Evolutionary conservation across 2,329 filamentous ascomycete species (phyloP).

Genomic region (Fonsecaea nubica): DNA sequence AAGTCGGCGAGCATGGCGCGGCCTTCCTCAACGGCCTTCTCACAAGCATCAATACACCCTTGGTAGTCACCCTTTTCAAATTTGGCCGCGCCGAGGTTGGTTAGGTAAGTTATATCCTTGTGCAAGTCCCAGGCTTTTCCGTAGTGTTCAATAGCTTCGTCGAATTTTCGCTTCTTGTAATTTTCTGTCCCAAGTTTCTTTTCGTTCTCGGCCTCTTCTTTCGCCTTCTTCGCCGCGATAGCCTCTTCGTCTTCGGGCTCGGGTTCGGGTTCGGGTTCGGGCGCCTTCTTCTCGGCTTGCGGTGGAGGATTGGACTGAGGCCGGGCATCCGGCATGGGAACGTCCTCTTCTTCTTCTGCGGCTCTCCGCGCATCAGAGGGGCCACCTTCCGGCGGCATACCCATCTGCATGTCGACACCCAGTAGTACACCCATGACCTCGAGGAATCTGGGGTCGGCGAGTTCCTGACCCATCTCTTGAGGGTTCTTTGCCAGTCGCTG

Average conservation of each 20-base stretch:
- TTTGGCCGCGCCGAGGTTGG: constrained; percentile 91
- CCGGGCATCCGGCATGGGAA: constrained; percentile 76
- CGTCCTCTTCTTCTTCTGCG: constrained; percentile 70
- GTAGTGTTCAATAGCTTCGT: constrained; percentile 93
- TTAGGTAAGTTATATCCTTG: constrained; percentile 98
- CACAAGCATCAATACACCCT: constrained; percentile 83
- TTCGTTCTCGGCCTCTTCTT: constrained; percentile 90
- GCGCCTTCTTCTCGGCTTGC: constrained; percentile 55
- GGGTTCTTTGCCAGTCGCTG: constrained; percentile 83
- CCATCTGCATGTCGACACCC: constrained; percentile 88
- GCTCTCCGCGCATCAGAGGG: constrained; percentile 49
- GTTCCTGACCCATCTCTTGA: constrained; percentile 74
- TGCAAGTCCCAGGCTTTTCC: constrained; percentile 89
- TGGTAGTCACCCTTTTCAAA: constrained; percentile 97
- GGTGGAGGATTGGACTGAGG: constrained; percentile 55
- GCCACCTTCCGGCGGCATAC: constrained; percentile 57
- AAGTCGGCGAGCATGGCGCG: constrained; percentile 92
- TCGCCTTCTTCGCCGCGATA: constrained; percentile 82
- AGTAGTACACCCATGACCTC: constrained; percentile 92
- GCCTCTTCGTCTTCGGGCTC: constrained; percentile 82
- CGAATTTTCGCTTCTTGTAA: constrained; percentile 99
- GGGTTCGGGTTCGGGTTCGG: constrained; percentile 68
- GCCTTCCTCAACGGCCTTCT: constrained; percentile 87
- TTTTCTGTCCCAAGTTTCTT: constrained; percentile 92
- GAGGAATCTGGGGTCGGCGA: constrained; percentile 89